These are phyloP conservation scores for Fraxinus excelsior DNA, from an alignment of 257 asterid species.

Conservation along the genomic window DNA sequence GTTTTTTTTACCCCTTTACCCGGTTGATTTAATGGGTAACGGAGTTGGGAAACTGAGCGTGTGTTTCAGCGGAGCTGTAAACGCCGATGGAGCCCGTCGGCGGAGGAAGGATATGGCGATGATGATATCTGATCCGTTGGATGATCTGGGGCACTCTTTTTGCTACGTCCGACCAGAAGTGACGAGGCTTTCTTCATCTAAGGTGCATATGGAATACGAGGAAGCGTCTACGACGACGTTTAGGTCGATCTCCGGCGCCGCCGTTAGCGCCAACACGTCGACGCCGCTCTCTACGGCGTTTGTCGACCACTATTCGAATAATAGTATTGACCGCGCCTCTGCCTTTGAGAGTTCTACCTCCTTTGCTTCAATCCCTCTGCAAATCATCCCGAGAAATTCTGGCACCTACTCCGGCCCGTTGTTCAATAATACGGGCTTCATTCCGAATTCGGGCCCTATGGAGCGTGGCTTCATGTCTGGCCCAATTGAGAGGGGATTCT, in stretches of 20 bases:
- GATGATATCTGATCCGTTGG: constrained; percentile 69
- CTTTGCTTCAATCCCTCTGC: constrained; percentile 84
- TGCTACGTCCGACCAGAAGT: constrained; percentile 79
- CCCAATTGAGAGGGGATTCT: constrained; percentile 77
- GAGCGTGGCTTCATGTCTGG: constrained; percentile 89
- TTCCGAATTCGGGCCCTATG: constrained; percentile 62
- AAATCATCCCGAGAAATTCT: constrained; percentile 70
- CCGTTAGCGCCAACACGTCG: constrained; percentile 90
- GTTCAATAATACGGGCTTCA: constrained; percentile 38
- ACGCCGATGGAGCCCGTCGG: constrained; percentile 53
- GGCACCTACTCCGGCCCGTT: constrained; percentile 62
- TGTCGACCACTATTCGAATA: constrained; percentile 58
- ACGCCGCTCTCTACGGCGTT: constrained; percentile 87
- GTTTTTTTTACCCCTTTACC: background rate
- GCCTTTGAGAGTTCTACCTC: constrained; percentile 90
- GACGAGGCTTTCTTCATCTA: constrained; percentile 54
- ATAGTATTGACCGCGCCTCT: constrained; percentile 67
- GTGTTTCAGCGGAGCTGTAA: constrained; percentile 66
- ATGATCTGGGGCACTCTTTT: constrained; percentile 94
- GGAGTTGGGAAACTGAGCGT: constrained; percentile 81
- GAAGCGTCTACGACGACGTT: constrained; percentile 58
- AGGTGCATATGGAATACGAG: constrained; percentile 59
- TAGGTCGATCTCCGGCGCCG: constrained; percentile 83
- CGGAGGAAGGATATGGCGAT: constrained; percentile 43
- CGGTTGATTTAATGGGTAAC: constrained; percentile 68